Conservation (phyloP, 2,329 filamentous ascomycete species). For the Dactylellina cionopaga region DNA sequence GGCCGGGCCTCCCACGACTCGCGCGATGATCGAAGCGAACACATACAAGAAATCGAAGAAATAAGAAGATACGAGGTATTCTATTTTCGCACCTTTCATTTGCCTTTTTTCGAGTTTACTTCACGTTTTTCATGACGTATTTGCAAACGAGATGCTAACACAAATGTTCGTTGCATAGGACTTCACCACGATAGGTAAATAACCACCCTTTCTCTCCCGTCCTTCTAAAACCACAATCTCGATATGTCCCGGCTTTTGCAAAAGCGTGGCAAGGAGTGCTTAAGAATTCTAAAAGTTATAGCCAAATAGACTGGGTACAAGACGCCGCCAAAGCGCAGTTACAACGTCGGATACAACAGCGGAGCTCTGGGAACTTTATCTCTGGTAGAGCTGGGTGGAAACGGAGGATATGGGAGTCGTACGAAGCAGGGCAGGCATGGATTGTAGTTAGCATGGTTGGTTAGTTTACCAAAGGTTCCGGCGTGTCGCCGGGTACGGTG, state of each 20-base stretch:
- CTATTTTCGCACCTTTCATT: slow-evolving; percentile 6
- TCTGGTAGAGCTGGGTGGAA: slow-evolving; percentile 79
- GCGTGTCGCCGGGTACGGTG: too few relatives aligned
- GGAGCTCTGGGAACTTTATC: slow-evolving; percentile 76
- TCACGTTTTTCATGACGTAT: neutral
- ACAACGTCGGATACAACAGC: slow-evolving; percentile 78
- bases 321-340: slow-evolving; percentile 91
- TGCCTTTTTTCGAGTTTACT: slow-evolving; percentile 14
- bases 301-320: slow-evolving; percentile 86
- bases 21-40: slow-evolving; percentile 65
- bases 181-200: slow-evolving; percentile 87
- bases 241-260: slow-evolving; percentile 6
- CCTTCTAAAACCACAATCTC: neutral
- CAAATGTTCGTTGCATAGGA: slow-evolving; percentile 67
- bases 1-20: slow-evolving; percentile 62
- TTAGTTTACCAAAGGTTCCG: too few relatives aligned
- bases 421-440: slow-evolving; percentile 97
- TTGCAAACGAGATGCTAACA: neutral
- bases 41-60: slow-evolving; percentile 92
- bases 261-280: slow-evolving; percentile 51
- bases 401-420: slow-evolving; percentile 81
- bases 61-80: slow-evolving; percentile 93
- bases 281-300: slow-evolving; percentile 59
- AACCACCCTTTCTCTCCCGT: slow-evolving; percentile 41
- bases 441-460: slow-evolving; percentile 93